phyloP scores from a whole-genome alignment of 1,284 basidiomycete genomes.

The Ceratobasidium sp. region DNA sequence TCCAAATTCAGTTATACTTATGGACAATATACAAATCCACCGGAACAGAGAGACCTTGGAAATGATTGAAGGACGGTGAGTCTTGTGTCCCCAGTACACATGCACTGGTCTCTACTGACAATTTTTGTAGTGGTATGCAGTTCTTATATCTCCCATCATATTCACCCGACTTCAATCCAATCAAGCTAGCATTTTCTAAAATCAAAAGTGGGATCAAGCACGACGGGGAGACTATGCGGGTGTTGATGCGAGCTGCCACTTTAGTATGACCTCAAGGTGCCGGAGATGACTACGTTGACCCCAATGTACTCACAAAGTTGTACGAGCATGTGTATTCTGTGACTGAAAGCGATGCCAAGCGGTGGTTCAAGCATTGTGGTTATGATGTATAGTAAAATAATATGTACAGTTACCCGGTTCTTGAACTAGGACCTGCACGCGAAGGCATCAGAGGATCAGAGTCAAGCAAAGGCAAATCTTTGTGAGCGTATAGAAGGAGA shows the following conservation, averaged over 20 bases:
- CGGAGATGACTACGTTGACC: constrained; percentile 1
- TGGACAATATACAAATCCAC: constrained; percentile 52
- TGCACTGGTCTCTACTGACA: too few species aligned
- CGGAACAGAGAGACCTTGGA: constrained; percentile 37
- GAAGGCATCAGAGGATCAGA: neutral
- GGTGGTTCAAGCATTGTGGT: constrained; percentile 45
- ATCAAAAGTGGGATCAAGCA: constrained; percentile 52
- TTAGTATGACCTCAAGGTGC: neutral
- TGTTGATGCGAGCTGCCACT: constrained; percentile 29
- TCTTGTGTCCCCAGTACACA: neutral
- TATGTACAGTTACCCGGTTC: too few species aligned
- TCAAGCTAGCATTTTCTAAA: constrained; percentile 52
- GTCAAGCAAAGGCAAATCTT: neutral
- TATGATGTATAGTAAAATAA: neutral
- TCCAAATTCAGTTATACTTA: constrained; percentile 50
- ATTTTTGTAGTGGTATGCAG: too few species aligned
- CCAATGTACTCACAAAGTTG: constrained; percentile 3
- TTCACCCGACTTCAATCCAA: too few species aligned
- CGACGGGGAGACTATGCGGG: constrained; percentile 35
- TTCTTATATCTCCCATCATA: too few species aligned
- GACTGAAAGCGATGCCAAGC: constrained; percentile 31
- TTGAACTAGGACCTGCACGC: too few species aligned
- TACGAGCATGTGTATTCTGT: constrained; percentile 33
- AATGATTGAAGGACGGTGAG: constrained; percentile 41
- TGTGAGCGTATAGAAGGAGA: neutral